These are phyloP conservation scores for Cercis canadensis DNA, from an alignment of 306 rosid genomes.

Conservation along the genomic window DNA sequence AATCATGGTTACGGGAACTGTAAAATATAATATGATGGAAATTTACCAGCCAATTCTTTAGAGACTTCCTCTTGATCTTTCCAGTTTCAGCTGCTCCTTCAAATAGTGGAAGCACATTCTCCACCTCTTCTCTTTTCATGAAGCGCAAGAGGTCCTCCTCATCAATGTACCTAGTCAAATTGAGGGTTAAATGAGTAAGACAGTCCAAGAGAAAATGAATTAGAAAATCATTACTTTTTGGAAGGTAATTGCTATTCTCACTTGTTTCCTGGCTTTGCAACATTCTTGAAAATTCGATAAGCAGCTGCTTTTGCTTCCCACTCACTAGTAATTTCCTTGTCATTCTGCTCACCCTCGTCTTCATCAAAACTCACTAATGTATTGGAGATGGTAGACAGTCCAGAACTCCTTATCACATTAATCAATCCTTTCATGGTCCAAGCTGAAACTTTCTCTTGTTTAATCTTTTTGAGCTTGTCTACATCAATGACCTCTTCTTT, in stretches of 20 bases:
- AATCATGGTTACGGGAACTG: too few species aligned
- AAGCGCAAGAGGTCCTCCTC: constrained; percentile 82
- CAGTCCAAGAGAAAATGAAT: constrained; percentile 26
- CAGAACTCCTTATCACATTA: constrained; percentile 65
- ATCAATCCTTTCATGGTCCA: constrained; percentile 89
- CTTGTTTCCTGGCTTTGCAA: constrained; percentile 71
- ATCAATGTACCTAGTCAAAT: constrained; percentile 64
- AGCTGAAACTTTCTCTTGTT: constrained; percentile 77
- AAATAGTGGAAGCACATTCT: constrained; percentile 67
- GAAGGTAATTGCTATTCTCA: constrained; percentile 36
- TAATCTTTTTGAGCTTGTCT: constrained; percentile 77
- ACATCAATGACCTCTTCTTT: constrained; percentile 82
- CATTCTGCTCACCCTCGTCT: constrained; percentile 56
- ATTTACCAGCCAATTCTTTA: constrained; percentile 84
- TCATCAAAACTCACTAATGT: constrained; percentile 47
- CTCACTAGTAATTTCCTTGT: constrained; percentile 75
- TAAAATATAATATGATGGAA: too few species aligned
- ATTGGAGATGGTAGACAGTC: constrained; percentile 71
- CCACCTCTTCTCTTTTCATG: constrained; percentile 72
- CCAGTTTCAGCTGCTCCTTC: constrained; percentile 74
- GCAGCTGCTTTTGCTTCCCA: constrained; percentile 86
- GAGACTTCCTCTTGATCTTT: constrained; percentile 71
- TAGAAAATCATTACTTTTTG: neutral
- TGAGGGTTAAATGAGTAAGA: constrained; percentile 20
- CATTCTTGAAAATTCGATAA: constrained; percentile 64